phyloP scores from a whole-genome alignment of 208 protist species.

The Leishmania lainsoni region DNA sequence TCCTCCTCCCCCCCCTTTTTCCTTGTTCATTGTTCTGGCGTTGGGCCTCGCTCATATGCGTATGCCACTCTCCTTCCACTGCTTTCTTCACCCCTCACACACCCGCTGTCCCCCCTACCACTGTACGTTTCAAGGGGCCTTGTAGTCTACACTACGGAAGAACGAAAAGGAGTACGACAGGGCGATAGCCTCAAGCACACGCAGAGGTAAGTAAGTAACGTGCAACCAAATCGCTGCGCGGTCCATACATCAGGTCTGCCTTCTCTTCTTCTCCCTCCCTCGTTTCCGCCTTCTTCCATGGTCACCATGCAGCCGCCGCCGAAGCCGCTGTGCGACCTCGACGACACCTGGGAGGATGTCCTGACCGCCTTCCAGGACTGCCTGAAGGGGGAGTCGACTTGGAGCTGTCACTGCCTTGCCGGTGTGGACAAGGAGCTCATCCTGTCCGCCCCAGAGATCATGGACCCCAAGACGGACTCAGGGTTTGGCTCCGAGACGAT shows the following conservation, averaged over 20 bases:
- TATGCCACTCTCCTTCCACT: no score
- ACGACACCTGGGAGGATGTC: conserved; percentile 78
- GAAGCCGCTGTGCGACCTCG: conserved; percentile 49
- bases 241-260: background rate
- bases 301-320: conserved; percentile 18
- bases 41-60: background rate
- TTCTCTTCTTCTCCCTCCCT: background rate
- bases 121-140: background rate
- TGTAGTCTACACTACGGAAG: background rate
- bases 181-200: background rate
- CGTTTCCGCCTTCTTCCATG: background rate
- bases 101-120: background rate
- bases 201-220: background rate
- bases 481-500: conserved; percentile 62
- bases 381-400: conserved; percentile 44
- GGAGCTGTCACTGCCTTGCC: conserved; percentile 63
- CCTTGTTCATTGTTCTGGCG: background rate
- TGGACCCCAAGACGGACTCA: conserved; percentile 88
- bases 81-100: background rate
- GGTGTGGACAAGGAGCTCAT: conserved; percentile 79
- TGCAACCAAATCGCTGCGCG: background rate
- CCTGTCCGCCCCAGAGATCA: conserved; percentile 80
- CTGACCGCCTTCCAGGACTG: conserved; percentile 50
- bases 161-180: background rate
- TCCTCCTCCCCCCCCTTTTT: no score